phyloP scores from a whole-genome alignment of 1,284 basidiomycete genomes.

The Coniferiporia weirii region DNA sequence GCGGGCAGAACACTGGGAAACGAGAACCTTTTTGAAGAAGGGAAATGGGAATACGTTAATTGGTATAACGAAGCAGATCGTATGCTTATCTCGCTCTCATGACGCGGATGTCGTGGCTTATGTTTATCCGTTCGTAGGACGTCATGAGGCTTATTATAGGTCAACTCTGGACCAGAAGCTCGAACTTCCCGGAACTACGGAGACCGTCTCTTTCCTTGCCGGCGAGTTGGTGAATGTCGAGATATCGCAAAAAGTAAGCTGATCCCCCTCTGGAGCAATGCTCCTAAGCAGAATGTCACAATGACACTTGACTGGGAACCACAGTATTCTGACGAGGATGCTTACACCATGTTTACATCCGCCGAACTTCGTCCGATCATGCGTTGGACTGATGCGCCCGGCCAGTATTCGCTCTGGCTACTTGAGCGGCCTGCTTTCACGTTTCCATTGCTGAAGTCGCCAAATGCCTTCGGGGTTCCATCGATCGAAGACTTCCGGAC shows the following conservation, averaged over 20 bases:
- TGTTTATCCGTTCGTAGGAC: conserved; percentile 44
- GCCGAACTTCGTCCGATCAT: conserved; percentile 83
- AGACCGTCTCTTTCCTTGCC: conserved; percentile 48
- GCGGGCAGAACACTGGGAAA: conserved; percentile 61
- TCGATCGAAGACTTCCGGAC: conserved; percentile 74
- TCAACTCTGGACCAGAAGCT: conserved; percentile 63
- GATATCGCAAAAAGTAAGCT: conserved; percentile 76
- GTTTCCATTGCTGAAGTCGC: conserved; percentile 53
- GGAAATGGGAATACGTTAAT: conserved; percentile 82
- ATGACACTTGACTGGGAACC: conserved; percentile 9
- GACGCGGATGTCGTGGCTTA: conserved; percentile 10
- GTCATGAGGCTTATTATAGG: conserved; percentile 84
- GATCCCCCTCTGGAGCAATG: background rate
- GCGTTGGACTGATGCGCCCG: conserved; percentile 75
- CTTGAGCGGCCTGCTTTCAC: conserved; percentile 81
- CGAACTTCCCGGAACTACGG: conserved; percentile 42
- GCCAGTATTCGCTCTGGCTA: conserved; percentile 85
- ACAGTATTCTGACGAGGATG: conserved; percentile 82
- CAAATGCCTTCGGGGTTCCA: conserved; percentile 62
- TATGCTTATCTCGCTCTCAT: conserved; percentile 35
- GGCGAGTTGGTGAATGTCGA: conserved; percentile 86
- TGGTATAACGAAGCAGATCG: conserved; percentile 68
- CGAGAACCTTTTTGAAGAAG: conserved; percentile 53
- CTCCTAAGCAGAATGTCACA: background rate
- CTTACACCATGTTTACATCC: conserved; percentile 66